These are phyloP conservation scores for Colletotrichum sublineola DNA, from an alignment of 2,329 filamentous ascomycete species.

Conservation along the genomic window DNA sequence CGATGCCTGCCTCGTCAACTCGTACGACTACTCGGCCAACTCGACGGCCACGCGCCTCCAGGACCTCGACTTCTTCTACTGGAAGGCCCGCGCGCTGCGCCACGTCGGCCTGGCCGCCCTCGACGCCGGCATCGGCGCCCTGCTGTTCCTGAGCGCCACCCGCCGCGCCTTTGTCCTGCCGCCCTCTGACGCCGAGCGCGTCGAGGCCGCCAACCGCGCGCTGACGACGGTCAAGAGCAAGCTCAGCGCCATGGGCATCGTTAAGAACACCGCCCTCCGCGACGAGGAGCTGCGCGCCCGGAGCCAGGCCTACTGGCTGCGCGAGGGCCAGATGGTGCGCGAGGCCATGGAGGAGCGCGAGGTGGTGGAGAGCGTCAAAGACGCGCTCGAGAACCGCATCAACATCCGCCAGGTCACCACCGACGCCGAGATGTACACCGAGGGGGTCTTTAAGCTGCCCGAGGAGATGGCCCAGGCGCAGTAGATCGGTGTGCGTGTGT, in stretches of 20 bases:
- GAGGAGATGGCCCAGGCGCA: constrained; percentile 40
- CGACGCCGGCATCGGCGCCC: constrained; percentile 72
- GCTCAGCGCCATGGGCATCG: constrained; percentile 78
- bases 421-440: constrained; percentile 74
- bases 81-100: constrained; percentile 75
- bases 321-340: constrained; percentile 79
- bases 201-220: constrained; percentile 70
- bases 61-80: constrained; percentile 80
- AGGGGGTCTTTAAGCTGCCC: constrained; percentile 56
- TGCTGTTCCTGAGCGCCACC: constrained; percentile 83
- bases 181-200: constrained; percentile 72
- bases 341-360: constrained; percentile 84
- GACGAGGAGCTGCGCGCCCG: constrained; percentile 78
- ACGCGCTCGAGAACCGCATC: constrained; percentile 74
- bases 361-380: constrained; percentile 78
- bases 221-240: constrained; percentile 74
- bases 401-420: constrained; percentile 71
- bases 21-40: constrained; percentile 77
- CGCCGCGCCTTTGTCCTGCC: constrained; percentile 80
- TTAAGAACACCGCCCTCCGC: constrained; percentile 83
- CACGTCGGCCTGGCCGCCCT: constrained; percentile 73
- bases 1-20: constrained; percentile 75
- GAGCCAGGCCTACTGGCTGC: constrained; percentile 82
- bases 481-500: constrained; percentile 6
- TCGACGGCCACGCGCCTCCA: constrained; percentile 70